Evolutionary conservation across 129 eudicot species (phyloP).

Genomic region (Mikania micrantha): DNA sequence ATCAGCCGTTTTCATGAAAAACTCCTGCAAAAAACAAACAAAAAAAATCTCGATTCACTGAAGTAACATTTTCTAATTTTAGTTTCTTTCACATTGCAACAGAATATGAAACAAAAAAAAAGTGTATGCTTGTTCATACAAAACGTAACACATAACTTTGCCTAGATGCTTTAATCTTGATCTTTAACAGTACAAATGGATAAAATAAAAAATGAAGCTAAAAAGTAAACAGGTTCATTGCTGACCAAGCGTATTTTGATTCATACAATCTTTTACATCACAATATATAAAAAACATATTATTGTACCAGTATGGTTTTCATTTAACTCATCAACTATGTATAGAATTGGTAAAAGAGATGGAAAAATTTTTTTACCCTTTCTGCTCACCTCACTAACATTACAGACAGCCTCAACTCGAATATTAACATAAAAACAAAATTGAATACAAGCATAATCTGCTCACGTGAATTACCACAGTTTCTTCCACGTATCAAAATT

Average conservation of each 20-base stretch:
- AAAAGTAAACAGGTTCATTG: neutral
- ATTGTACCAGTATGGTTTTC: neutral
- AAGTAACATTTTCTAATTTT: neutral
- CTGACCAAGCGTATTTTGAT: neutral
- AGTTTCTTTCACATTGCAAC: neutral
- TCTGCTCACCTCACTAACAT: slow-evolving; percentile 86
- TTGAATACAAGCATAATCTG: too few species aligned
- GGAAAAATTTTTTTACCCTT: too few species aligned
- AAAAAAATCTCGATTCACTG: neutral
- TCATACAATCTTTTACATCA: neutral
- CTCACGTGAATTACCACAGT: too few species aligned
- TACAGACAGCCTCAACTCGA: slow-evolving; percentile 78
- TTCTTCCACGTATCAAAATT: too few species aligned
- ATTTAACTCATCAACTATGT: neutral
- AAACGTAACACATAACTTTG: too few species aligned
- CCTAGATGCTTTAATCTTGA: too few species aligned
- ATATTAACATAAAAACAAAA: too few species aligned
- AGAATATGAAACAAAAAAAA: neutral
- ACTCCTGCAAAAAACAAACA: slow-evolving; percentile 46
- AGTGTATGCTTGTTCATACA: too few species aligned
- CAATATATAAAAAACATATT: neutral
- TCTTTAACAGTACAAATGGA: neutral
- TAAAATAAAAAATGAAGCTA: neutral
- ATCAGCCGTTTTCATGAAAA: slow-evolving; percentile 73
- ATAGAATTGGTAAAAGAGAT: neutral